Evolutionary conservation across 169 alveolate species (phyloP).

Genomic region (Blepharisma undulans): DNA sequence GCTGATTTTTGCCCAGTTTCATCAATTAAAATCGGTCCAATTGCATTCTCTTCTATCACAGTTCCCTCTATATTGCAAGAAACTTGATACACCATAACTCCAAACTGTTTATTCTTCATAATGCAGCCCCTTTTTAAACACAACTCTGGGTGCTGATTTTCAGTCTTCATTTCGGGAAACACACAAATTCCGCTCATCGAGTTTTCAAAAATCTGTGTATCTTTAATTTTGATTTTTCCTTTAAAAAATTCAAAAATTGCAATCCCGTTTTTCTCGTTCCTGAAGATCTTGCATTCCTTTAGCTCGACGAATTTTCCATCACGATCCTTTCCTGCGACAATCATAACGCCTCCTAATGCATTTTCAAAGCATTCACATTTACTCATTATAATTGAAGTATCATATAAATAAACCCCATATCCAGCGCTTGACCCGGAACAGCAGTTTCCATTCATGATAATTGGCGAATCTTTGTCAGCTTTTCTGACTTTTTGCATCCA

Average conservation of each 20-base stretch:
- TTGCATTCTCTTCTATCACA: neutral
- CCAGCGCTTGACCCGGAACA: neutral
- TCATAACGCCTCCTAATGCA: slow-evolving; percentile 14
- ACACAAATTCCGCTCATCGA: slow-evolving; percentile 16
- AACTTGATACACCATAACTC: neutral
- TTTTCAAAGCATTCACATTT: slow-evolving; percentile 11
- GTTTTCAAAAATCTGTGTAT: slow-evolving; percentile 2
- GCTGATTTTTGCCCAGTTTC: neutral
- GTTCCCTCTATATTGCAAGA: neutral
- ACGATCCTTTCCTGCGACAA: neutral
- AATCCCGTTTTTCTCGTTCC: slow-evolving; percentile 39
- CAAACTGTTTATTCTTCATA: neutral
- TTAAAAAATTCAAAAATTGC: neutral
- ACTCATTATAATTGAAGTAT: neutral
- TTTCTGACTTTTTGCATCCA: slow-evolving; percentile 15
- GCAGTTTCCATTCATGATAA: neutral
- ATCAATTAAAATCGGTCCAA: neutral
- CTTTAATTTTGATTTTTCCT: neutral
- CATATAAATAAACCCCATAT: slow-evolving; percentile 26
- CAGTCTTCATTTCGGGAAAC: neutral
- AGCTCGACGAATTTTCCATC: neutral
- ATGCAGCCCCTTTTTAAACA: neutral
- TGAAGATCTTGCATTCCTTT: neutral
- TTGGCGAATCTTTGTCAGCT: neutral
- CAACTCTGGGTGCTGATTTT: neutral